phyloP scores from a whole-genome alignment of 768 basidiomycete genomes.

The Piloderma croceum region DNA sequence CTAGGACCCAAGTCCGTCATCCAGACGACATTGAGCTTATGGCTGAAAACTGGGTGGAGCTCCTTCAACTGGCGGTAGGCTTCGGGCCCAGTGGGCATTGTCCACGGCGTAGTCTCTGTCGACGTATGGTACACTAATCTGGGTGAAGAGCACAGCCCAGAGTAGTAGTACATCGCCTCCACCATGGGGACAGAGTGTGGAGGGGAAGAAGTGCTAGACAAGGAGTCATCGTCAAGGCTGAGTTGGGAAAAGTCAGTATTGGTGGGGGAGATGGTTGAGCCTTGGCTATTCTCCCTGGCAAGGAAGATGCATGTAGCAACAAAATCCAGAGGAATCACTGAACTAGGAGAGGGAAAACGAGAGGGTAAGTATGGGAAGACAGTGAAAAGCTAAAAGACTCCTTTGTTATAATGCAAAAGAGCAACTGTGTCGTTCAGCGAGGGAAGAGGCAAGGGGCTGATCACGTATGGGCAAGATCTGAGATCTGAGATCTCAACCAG shows the following conservation, averaged over 20 bases:
- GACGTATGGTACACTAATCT: conserved; percentile 20
- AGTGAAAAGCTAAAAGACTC: too few relatives aligned
- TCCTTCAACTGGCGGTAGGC: conserved; percentile 18
- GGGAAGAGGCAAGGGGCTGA: too few relatives aligned
- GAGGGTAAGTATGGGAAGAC: too few relatives aligned
- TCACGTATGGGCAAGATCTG: too few relatives aligned
- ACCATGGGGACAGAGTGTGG: conserved; percentile 14
- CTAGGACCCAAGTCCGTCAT: conserved; percentile 15
- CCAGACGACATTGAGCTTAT: conserved; percentile 17
- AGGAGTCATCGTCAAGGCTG: conserved; percentile 7
- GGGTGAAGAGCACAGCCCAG: conserved; percentile 17
- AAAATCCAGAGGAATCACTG: too few relatives aligned
- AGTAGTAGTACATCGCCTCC: conserved; percentile 20
- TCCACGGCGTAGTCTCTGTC: conserved; percentile 11
- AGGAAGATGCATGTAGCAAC: too few relatives aligned
- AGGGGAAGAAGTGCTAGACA: too few relatives aligned
- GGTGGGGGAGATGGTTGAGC: conserved; percentile 4
- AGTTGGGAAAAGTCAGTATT: conserved; percentile 10
- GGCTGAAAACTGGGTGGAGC: conserved; percentile 18
- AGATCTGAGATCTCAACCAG: too few relatives aligned
- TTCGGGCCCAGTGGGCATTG: conserved; percentile 17
- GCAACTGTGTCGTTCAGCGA: too few relatives aligned
- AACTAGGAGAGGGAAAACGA: too few relatives aligned
- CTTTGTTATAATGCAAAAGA: too few relatives aligned
- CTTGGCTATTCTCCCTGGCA: conserved; percentile 5